These are phyloP conservation scores for Saprolegnia diclina DNA, from an alignment of 352 stramenopile genomes.

Conservation along the genomic window DNA sequence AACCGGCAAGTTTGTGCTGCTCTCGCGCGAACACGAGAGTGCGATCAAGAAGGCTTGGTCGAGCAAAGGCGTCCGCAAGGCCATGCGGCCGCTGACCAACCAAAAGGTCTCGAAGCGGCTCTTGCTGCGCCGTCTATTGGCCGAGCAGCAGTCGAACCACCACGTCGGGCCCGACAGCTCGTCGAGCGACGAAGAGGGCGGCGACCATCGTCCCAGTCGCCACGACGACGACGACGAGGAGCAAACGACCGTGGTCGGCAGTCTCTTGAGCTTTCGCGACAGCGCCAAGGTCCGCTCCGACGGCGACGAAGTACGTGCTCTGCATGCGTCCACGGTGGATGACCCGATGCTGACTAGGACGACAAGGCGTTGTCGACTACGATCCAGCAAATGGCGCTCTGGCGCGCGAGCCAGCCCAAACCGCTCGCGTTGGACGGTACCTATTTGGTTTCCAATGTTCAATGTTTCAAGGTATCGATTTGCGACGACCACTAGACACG, in stretches of 20 bases:
- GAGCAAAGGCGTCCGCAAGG: constrained; percentile 79
- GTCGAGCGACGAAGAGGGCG: constrained; percentile 35
- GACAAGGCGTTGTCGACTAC: constrained; percentile 46
- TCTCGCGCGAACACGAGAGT: constrained; percentile 81
- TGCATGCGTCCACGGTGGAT: no score
- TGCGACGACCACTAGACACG: not conserved
- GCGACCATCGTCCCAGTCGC: constrained; percentile 7
- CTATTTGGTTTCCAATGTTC: not conserved
- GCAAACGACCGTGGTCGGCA: constrained; percentile 72
- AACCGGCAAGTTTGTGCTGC: constrained; percentile 77
- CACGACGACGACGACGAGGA: constrained; percentile 69
- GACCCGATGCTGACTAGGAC: not conserved
- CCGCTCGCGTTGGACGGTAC: constrained; percentile 16
- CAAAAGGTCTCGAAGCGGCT: constrained; percentile 81
- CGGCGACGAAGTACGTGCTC: not conserved
- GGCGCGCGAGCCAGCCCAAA: constrained; percentile 59
- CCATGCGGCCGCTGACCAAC: constrained; percentile 80
- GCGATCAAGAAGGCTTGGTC: constrained; percentile 85
- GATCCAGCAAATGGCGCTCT: constrained; percentile 70
- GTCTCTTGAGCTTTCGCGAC: constrained; percentile 56
- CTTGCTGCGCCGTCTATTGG: constrained; percentile 63
- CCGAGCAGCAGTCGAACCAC: constrained; percentile 49
- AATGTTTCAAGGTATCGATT: not conserved
- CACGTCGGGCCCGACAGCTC: constrained; percentile 31
- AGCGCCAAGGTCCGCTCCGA: constrained; percentile 44